Evolutionary conservation across 305 asterid genomes (phyloP).

Genomic region (Plantago lanceolata): DNA sequence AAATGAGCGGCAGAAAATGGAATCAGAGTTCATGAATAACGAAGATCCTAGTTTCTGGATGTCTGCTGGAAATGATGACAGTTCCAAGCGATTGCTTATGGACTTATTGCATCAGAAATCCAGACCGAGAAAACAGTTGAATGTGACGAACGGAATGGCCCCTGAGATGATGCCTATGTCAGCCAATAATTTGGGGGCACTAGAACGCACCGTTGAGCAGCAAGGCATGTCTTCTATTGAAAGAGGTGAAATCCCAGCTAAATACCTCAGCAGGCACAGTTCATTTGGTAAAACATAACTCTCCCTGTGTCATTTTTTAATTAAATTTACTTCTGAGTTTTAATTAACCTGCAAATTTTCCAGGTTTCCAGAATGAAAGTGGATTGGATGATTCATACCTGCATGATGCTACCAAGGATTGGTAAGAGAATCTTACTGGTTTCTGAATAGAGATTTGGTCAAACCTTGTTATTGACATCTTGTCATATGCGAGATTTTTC

Average conservation of each 20-base stretch:
- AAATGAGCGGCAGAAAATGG: slow-evolving; percentile 70
- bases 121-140: slow-evolving; percentile 48
- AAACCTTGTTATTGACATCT: slow-evolving; percentile 9
- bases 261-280: slow-evolving; percentile 49
- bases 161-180: slow-evolving; percentile 52
- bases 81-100: slow-evolving; percentile 92
- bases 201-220: slow-evolving; percentile 41
- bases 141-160: slow-evolving; percentile 43
- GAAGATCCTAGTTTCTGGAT: slow-evolving; percentile 93
- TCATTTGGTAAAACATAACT: slow-evolving; percentile 38
- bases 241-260: slow-evolving; percentile 43
- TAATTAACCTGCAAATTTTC: slow-evolving; percentile 5
- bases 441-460: not conserved
- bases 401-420: slow-evolving; percentile 55
- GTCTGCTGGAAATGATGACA: slow-evolving; percentile 91
- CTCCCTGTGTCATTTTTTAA: slow-evolving; percentile 11
- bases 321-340: slow-evolving; percentile 1
- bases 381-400: slow-evolving; percentile 38
- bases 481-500: slow-evolving; percentile 1
- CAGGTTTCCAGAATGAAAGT: slow-evolving; percentile 48
- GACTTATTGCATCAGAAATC: slow-evolving; percentile 85
- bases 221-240: slow-evolving; percentile 33
- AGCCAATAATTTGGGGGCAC: slow-evolving; percentile 40
- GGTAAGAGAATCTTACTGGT: slow-evolving; percentile 37
- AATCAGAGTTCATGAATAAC: slow-evolving; percentile 51